phyloP scores from a whole-genome alignment of 768 basidiomycete species.

The Mrakia gelida region DNA sequence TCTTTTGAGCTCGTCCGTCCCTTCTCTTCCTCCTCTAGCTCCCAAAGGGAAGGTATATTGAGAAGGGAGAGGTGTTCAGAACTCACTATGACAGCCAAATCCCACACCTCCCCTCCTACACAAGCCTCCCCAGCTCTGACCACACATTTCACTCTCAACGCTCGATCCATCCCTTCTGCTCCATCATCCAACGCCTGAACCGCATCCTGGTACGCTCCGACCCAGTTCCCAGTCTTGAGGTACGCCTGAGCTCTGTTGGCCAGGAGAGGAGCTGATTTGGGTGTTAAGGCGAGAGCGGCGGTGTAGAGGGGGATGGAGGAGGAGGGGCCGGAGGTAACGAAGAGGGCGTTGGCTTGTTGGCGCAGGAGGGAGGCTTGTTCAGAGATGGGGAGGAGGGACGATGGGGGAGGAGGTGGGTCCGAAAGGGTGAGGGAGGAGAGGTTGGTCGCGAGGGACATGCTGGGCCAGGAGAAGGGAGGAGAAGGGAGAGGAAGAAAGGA shows the following conservation, averaged over 20 bases:
- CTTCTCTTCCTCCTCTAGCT: not conserved
- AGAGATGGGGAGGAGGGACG: not conserved
- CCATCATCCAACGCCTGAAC: not conserved
- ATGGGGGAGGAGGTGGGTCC: not conserved
- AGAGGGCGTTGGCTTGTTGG: not conserved
- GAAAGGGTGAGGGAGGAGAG: not conserved
- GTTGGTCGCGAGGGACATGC: not conserved
- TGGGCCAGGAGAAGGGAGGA: too few relatives aligned
- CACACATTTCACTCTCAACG: not conserved
- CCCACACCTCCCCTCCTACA: not conserved
- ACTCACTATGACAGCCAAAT: conserved; percentile 9
- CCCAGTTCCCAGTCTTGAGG: not conserved
- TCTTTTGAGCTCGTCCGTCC: too few relatives aligned
- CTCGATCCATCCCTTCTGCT: not conserved
- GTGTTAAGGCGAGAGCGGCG: not conserved
- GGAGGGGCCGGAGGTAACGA: not conserved
- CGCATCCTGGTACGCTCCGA: not conserved
- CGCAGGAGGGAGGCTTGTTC: not conserved
- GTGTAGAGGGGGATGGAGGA: conserved; percentile 2
- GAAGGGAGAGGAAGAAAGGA: not conserved
- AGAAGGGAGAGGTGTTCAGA: not conserved
- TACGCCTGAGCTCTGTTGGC: not conserved
- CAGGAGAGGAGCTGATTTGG: not conserved
- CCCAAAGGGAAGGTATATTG: not conserved
- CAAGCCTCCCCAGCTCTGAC: not conserved